Conservation (phyloP, 2,329 filamentous ascomycete species). For the Sphaerulina populicola region DNA sequence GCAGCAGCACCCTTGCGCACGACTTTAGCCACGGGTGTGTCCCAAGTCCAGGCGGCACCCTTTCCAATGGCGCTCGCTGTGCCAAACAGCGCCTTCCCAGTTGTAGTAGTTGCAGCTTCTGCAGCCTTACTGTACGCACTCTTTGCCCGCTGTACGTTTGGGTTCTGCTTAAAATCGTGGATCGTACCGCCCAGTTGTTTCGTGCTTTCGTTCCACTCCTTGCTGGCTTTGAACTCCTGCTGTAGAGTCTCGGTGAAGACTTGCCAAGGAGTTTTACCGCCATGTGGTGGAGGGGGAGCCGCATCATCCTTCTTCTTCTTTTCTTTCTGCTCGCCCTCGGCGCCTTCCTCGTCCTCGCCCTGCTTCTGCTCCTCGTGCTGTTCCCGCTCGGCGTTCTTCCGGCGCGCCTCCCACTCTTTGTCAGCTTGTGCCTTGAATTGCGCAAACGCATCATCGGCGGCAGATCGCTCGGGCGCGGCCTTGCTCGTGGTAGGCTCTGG, state of each 20-base stretch:
- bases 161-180: conserved; percentile 86
- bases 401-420: conserved; percentile 34
- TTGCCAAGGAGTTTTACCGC: conserved; percentile 97
- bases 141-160: conserved; percentile 75
- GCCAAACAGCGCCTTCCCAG: conserved; percentile 70
- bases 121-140: conserved; percentile 82
- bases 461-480: conserved; percentile 23
- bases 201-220: conserved; percentile 98
- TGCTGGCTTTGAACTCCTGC: conserved; percentile 87
- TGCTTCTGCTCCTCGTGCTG: conserved; percentile 31
- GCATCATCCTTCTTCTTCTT: conserved; percentile 55
- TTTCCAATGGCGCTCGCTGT: conserved; percentile 84
- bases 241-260: conserved; percentile 97
- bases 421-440: conserved; percentile 32
- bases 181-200: conserved; percentile 86
- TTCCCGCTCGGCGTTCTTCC: conserved; percentile 36
- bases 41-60: conserved; percentile 93
- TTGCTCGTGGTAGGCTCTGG: conserved; percentile 30
- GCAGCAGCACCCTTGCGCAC: conserved; percentile 76
- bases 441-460: conserved; percentile 32
- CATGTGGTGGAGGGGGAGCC: conserved; percentile 87
- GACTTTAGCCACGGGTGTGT: conserved; percentile 85
- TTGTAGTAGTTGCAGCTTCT: conserved; percentile 69
- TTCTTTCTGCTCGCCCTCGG: conserved; percentile 42
- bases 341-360: conserved; percentile 37